Evolutionary conservation across 2,329 filamentous ascomycete genomes (phyloP), one percentile per base, ranked within the genome.

Genomic region (Thielaviopsis euricoi): DNA sequence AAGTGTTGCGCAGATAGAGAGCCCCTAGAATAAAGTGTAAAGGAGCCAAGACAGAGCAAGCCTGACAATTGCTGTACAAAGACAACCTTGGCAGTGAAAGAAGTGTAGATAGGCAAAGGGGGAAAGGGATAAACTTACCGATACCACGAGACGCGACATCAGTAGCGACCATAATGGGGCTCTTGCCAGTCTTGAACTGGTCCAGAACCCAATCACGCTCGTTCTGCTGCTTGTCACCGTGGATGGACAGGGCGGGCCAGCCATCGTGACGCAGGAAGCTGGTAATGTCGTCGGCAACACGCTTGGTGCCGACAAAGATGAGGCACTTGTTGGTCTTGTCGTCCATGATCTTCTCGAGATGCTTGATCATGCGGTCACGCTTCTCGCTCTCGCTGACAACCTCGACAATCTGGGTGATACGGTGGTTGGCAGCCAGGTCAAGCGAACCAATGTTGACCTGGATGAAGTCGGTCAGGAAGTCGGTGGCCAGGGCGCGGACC

Each of bases 141-240:
- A 98, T 96, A 89, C 93, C 93, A 90, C 93, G 93, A 71, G 93
- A 97, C 76, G 93, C 93, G 76, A 98, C 93, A 70, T 97, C 93
- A 65, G 93, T 98, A 76, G 93, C 93, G 77, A 98, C 93, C 90
- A 98, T 95, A 83, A 98, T 95, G 71, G 93, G 93, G 77, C 89
- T 95, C 80, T 97, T 96, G 76, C 89, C 90, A 64, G 87, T 88
- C 84, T 97, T 98, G 83, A 98, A 98, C 74, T 97, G 91, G 73
- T 97, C 94, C 70, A 98, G 80, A 67, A 97, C 93, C 89, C 93
- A 97, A 73, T 97, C 93, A 77, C 93, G 90, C 78, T 98, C 93
- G 74, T 96, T 95, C 71, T 98, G 93, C 71, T 96, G 90, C 79
- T 97, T 97, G 77, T 97, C 93, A 69, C 93, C 93, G 78, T 98